Percentiles rank a stretch among this genome's conserved stretches.
Conservation (phyloP, 768 basidiomycete species). For the Tulasnella sp. region DNA sequence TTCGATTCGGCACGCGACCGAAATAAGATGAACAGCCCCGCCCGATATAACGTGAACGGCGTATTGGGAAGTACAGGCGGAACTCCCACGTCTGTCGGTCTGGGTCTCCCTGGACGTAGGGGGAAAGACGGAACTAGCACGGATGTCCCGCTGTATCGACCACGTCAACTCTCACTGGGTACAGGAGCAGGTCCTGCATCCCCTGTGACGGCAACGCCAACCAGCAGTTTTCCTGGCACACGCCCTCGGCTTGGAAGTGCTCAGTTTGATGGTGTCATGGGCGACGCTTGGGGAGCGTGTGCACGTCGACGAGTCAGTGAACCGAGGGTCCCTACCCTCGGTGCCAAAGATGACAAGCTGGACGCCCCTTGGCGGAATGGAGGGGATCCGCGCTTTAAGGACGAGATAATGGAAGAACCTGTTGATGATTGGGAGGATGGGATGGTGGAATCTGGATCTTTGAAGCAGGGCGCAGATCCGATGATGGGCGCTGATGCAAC, state of each 20-base stretch:
- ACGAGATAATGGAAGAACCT: slow-evolving; percentile 13
- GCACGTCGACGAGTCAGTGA: neutral
- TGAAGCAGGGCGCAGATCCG: too few relatives aligned
- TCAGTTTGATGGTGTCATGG: slow-evolving; percentile 17
- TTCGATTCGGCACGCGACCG: slow-evolving; percentile 8
- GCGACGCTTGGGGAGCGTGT: slow-evolving; percentile 11
- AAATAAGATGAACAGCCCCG: slow-evolving; percentile 9
- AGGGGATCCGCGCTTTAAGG: neutral
- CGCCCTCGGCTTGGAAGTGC: slow-evolving; percentile 8
- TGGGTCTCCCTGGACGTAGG: slow-evolving; percentile 5
- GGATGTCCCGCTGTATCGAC: slow-evolving; percentile 13
- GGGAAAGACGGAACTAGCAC: slow-evolving; percentile 11
- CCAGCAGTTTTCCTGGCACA: neutral
- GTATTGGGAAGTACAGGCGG: neutral
- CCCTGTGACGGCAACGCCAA: neutral
- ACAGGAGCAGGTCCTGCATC: slow-evolving; percentile 4
- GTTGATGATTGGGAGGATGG: slow-evolving; percentile 7
- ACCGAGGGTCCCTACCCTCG: neutral
- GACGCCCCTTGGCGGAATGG: slow-evolving; percentile 13
- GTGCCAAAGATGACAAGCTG: slow-evolving; percentile 6
- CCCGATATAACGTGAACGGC: neutral
- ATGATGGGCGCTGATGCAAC: too few relatives aligned
- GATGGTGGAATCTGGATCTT: too few relatives aligned
- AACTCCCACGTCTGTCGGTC: neutral
- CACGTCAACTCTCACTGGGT: slow-evolving; percentile 14